Conservation (phyloP, 345 rosid genomes). For the Eutrema japonicum region DNA sequence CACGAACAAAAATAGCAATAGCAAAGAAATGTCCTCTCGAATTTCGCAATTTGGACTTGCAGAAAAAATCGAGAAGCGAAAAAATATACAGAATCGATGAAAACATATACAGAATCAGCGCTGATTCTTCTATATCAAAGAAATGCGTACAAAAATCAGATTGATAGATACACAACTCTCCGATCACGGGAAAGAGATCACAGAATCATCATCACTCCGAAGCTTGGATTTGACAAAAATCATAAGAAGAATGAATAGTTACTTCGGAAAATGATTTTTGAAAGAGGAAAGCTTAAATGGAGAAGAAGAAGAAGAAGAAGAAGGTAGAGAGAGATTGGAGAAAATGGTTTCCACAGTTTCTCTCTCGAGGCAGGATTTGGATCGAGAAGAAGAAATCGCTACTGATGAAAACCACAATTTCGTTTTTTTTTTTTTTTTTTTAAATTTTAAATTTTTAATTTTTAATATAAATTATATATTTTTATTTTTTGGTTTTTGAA, state of each 20-base stretch:
- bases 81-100: neutral
- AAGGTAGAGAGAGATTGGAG: neutral
- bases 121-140: neutral
- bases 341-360: neutral
- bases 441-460: too few species aligned
- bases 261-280: neutral
- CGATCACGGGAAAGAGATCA: neutral
- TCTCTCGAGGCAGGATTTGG: neutral
- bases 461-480: too few species aligned
- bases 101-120: neutral
- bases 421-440: neutral
- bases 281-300: neutral
- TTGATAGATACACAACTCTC: neutral
- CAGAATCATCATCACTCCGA: neutral
- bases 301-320: neutral
- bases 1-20: conserved; percentile 7
- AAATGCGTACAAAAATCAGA: neutral
- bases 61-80: neutral
- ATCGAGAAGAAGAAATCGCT: conserved; percentile 21
- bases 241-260: neutral
- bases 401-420: conserved; percentile 33
- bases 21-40: neutral
- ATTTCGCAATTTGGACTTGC: neutral
- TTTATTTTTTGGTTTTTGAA: neutral
- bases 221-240: neutral